Evolutionary conservation across 805 yeast genomes (phyloP).

Genomic region (Nakazawaea ishiwadae): DNA sequence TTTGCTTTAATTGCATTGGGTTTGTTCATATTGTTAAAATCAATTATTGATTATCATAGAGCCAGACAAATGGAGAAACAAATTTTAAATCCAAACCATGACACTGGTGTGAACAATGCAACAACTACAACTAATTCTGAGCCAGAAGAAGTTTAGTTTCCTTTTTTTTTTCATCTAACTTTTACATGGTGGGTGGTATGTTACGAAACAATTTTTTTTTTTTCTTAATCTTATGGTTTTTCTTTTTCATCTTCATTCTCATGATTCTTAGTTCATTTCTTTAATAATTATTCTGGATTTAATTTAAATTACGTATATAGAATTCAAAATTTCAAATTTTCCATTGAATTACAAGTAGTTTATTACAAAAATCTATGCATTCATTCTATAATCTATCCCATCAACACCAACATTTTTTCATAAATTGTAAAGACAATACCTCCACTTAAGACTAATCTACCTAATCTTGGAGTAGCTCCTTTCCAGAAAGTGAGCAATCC

Average conservation of each 20-base stretch:
- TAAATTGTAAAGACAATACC: slow-evolving; percentile 97
- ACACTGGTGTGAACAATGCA: not conserved
- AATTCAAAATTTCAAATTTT: no score
- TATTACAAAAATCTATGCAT: no score
- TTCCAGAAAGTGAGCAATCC: slow-evolving; percentile 93
- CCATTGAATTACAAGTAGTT: no score
- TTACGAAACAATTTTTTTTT: not conserved
- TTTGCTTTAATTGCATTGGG: slow-evolving; percentile 67
- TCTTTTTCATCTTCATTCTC: no score
- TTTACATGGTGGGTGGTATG: not conserved
- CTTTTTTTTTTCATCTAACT: no score
- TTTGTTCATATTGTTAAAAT: slow-evolving; percentile 54
- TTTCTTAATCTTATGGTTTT: no score
- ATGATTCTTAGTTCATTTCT: no score
- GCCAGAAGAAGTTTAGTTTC: slow-evolving; percentile 4
- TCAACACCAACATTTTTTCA: slow-evolving; percentile 75
- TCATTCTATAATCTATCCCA: no score
- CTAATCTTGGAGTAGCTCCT: slow-evolving; percentile 96
- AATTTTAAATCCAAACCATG: slow-evolving; percentile 39
- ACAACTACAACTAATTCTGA: slow-evolving; percentile 1
- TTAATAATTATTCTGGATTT: no score
- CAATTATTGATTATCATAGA: slow-evolving; percentile 65
- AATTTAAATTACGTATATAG: no score
- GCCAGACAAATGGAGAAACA: slow-evolving; percentile 74
- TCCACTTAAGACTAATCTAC: slow-evolving; percentile 88